Percentiles rank a stretch among this genome's conserved stretches.
phyloP scores from a whole-genome alignment of 805 yeast genomes.

The Teunomyces panamensis region DNA sequence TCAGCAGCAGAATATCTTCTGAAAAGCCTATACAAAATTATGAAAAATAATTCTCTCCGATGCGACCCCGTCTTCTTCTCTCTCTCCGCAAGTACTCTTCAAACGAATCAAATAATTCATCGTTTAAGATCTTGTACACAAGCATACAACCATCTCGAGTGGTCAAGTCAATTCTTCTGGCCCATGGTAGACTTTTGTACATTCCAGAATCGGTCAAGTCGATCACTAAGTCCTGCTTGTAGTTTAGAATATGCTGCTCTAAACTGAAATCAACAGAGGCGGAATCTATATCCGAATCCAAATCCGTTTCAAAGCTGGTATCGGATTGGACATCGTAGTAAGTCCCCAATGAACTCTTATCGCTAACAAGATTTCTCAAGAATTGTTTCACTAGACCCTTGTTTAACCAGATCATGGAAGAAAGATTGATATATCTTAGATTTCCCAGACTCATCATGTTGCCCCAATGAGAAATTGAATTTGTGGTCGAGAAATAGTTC shows the following conservation, averaged over 20 bases:
- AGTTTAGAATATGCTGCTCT: neutral
- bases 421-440: slow-evolving; percentile 38
- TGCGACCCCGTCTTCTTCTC: slow-evolving; percentile 37
- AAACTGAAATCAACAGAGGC: neutral
- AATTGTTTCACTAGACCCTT: slow-evolving; percentile 34
- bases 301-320: neutral
- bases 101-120: slow-evolving; percentile 25
- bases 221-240: slow-evolving; percentile 23
- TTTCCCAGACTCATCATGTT: slow-evolving; percentile 7
- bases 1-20: neutral
- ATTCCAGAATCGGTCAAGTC: slow-evolving; percentile 50
- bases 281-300: neutral
- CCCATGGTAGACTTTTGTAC: slow-evolving; percentile 49
- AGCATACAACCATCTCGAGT: slow-evolving; percentile 23
- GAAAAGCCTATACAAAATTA: neutral
- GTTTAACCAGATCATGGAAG: slow-evolving; percentile 48
- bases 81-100: slow-evolving; percentile 33
- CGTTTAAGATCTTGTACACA: slow-evolving; percentile 29
- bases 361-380: slow-evolving; percentile 28
- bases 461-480: neutral
- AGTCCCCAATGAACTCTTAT: neutral
- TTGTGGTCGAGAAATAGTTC: neutral
- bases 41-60: slow-evolving; percentile 40
- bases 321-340: neutral
- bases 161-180: slow-evolving; percentile 24